These are phyloP conservation scores for Bimuria novae-zelandiae DNA, from an alignment of 2,329 filamentous ascomycete species.

Conservation along the genomic window DNA sequence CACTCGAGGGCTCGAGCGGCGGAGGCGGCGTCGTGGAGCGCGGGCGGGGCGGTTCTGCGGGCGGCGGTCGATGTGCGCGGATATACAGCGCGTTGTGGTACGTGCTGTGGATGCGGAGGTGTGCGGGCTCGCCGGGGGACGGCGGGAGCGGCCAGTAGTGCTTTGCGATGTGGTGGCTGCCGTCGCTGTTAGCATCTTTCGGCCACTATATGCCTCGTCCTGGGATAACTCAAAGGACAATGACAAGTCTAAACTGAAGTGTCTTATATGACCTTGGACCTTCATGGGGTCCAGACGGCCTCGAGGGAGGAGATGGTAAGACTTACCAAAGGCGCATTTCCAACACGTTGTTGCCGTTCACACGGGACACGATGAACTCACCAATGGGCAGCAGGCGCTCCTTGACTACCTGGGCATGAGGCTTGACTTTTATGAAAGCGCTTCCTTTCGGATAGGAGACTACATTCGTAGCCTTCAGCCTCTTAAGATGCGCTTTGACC, in stretches of 20 bases:
- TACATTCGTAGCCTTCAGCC: constrained; percentile 16
- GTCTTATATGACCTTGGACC: too few species aligned
- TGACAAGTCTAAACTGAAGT: too few species aligned
- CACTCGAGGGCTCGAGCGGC: background rate
- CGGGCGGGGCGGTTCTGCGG: background rate
- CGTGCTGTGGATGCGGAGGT: constrained; percentile 17
- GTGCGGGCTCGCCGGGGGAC: background rate
- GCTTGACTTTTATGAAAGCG: constrained; percentile 9
- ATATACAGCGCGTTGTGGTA: constrained; percentile 17
- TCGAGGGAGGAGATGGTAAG: background rate
- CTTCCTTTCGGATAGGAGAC: constrained; percentile 13
- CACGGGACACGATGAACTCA: constrained; percentile 9
- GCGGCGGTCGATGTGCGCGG: background rate
- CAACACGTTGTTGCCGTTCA: background rate
- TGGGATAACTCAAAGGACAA: too few species aligned
- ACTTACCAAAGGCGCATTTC: constrained; percentile 24
- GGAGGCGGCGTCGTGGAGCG: background rate
- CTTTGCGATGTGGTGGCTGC: constrained; percentile 17
- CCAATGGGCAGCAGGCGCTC: constrained; percentile 23
- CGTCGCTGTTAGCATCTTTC: background rate
- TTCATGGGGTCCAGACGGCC: background rate
- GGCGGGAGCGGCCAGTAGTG: constrained; percentile 26
- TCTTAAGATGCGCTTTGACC: constrained; percentile 10
- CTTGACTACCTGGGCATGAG: constrained; percentile 20
- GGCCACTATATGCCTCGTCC: too few species aligned